These are phyloP conservation scores for Euphorbia celastroides DNA, from an alignment of 441 rosid genomes.

Conservation along the genomic window DNA sequence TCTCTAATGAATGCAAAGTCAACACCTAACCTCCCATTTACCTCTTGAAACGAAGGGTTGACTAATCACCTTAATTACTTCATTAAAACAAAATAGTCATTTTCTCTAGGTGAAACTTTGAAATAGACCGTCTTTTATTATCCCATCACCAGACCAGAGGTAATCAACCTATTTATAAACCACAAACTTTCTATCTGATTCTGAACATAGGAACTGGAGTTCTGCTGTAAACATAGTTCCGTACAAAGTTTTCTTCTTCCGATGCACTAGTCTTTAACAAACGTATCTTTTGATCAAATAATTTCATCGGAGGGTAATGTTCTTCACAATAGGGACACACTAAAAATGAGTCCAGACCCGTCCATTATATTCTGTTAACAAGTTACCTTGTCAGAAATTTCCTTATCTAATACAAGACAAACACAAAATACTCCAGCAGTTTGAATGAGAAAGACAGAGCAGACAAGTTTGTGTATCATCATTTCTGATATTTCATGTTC, in stretches of 20 bases:
- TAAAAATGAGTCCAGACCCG: neutral
- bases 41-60: too few relatives aligned
- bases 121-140: too few relatives aligned
- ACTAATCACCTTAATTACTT: too few relatives aligned
- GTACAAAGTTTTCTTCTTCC: neutral
- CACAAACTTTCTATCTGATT: too few relatives aligned
- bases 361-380: neutral
- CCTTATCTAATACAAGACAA: neutral
- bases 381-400: neutral
- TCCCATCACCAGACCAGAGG: too few relatives aligned
- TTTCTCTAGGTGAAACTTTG: too few relatives aligned
- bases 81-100: too few relatives aligned
- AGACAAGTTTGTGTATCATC: neutral
- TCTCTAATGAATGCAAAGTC: too few relatives aligned
- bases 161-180: too few relatives aligned
- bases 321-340: too few relatives aligned
- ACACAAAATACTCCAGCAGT: neutral
- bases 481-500: neutral
- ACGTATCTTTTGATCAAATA: neutral
- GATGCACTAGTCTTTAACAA: neutral
- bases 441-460: neutral
- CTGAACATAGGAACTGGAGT: neutral
- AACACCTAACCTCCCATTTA: too few relatives aligned
- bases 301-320: too few relatives aligned
- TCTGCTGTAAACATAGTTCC: neutral